phyloP scores from a whole-genome alignment of 305 asterid genomes.

The Petunia hybrid region DNA sequence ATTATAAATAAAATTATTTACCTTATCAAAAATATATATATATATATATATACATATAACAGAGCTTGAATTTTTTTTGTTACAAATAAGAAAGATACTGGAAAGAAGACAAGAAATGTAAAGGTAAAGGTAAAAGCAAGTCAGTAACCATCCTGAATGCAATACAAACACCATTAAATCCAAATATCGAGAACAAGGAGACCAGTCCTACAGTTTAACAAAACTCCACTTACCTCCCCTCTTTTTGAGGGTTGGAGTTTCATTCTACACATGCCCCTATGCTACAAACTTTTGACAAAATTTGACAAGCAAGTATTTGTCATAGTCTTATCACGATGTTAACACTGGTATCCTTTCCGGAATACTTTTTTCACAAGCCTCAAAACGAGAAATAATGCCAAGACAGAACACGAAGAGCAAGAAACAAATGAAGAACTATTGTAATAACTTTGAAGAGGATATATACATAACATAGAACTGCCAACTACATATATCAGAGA shows the following conservation, averaged over 20 bases:
- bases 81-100: neutral
- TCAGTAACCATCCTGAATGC: slow-evolving; percentile 6
- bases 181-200: neutral
- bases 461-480: slow-evolving; percentile 12
- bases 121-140: slow-evolving; percentile 17
- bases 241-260: slow-evolving; percentile 12
- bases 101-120: slow-evolving; percentile 21
- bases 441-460: neutral
- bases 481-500: neutral
- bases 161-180: neutral
- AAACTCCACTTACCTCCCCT: neutral
- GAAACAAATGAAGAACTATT: slow-evolving; percentile 18
- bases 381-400: slow-evolving; percentile 11
- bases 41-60: too few relatives aligned
- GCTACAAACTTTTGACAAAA: neutral
- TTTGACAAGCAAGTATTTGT: neutral
- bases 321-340: neutral
- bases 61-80: slow-evolving; percentile 3
- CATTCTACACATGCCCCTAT: neutral
- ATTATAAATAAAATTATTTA: too few relatives aligned
- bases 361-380: slow-evolving; percentile 9
- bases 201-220: slow-evolving; percentile 13
- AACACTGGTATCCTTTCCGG: slow-evolving; percentile 23
- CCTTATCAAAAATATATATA: too few relatives aligned
- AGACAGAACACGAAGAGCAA: slow-evolving; percentile 24